These are phyloP conservation scores for Asterophora parasitica DNA, from an alignment of 768 basidiomycete species.

Conservation along the genomic window DNA sequence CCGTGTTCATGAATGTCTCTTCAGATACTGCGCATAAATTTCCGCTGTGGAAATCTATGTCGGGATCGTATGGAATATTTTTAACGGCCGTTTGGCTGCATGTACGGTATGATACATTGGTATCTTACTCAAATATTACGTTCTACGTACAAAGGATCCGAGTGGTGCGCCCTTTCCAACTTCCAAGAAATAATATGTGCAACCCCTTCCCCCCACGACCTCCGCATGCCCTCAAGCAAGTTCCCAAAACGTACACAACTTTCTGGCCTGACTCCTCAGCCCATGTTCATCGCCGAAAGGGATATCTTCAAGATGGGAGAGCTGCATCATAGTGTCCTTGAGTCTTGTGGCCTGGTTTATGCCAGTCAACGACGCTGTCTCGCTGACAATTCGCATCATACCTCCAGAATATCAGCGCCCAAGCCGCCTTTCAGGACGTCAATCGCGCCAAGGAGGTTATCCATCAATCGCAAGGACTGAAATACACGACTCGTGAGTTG, in stretches of 20 bases:
- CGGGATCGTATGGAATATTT: too few species aligned
- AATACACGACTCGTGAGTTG: background rate
- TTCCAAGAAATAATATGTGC: too few species aligned
- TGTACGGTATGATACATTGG: background rate
- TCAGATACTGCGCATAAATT: conserved; percentile 7
- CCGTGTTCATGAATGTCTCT: background rate
- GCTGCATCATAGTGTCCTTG: conserved; percentile 5
- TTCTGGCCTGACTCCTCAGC: conserved; percentile 2
- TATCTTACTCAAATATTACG: background rate
- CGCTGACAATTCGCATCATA: background rate
- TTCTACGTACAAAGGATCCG: too few species aligned
- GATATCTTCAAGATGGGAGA: conserved; percentile 8
- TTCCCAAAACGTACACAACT: conserved; percentile 4
- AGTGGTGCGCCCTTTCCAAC: too few species aligned
- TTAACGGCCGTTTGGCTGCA: too few species aligned
- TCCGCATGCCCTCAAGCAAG: background rate
- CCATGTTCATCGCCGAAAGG: conserved; percentile 12
- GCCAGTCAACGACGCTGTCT: background rate
- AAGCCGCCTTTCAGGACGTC: background rate
- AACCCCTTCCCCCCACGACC: too few species aligned
- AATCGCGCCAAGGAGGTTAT: conserved; percentile 6
- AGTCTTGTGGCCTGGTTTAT: conserved; percentile 2
- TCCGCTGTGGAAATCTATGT: background rate
- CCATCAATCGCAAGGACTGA: conserved; percentile 5
- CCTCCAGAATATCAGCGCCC: conserved; percentile 3